Evolutionary conservation across 1,139 yeast species (phyloP), one percentile per base, ranked within the genome.

Genomic region (Scheffersomyces lignicola): DNA sequence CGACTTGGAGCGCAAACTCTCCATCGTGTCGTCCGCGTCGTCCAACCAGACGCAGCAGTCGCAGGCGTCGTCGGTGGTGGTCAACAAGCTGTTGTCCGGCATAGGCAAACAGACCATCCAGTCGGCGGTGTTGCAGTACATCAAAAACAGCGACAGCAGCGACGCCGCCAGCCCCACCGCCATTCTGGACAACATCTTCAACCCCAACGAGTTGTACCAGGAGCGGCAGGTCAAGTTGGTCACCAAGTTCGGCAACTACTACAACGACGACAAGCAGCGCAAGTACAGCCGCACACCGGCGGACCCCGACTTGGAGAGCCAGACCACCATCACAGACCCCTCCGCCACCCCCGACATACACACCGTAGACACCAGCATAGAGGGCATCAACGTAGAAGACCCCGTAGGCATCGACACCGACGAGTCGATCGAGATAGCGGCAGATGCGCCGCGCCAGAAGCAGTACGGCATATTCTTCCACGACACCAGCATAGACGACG

Each of bases 201-300:
- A 63, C 39, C 56, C 73, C 18, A 59, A 65, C 43, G 67, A 60
- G 24, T 48, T 69, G 32, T 69, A 52, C 40, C 54, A 60, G 10
- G 69, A 68, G 34, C 54, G 73, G 33, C 67, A 64, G 43, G 45
- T 48, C 29, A 52, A 51, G 41, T 60, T 62, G 36, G 49, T 62
- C 41, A 62, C 71, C 16, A 57, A 52, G 13, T 62, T 62, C 31
- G 60, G 54, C 25, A 54, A 53, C 18, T 44, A 45, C 33, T 56
- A 59, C 38, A 51, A 53, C 36, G 56, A 52, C 31, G 58, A 52
- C 32, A 42, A 37, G 15, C 43, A 31, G 28, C 33, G 27, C 22
- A 34, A 12, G 30, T 7, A 16, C 8, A 29, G 17, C 29, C n/a
- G n/a, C n/a, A n/a, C n/a, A n/a, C n/a, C n/a, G n/a, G n/a, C n/a